Conservation (phyloP, 805 yeast species). For the Candida railenensis region DNA sequence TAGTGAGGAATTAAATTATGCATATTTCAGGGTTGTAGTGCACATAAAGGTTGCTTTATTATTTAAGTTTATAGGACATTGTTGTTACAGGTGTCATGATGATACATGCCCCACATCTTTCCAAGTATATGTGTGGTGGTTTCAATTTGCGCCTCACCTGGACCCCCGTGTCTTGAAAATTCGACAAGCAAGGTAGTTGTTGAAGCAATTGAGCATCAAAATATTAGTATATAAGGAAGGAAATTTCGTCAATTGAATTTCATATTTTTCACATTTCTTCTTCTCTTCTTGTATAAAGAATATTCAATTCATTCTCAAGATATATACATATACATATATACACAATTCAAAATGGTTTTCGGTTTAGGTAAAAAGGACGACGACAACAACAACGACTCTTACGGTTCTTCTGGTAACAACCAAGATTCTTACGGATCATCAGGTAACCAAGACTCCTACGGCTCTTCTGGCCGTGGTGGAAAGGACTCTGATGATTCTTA, state of each 20-base stretch:
- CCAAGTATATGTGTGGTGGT: not conserved
- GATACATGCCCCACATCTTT: not conserved
- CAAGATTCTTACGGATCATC: slow-evolving; percentile 10
- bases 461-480: slow-evolving; percentile 13
- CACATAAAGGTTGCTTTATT: not conserved
- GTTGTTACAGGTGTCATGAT: not conserved
- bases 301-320: too few relatives aligned
- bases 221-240: not conserved
- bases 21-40: not conserved
- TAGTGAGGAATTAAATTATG: not conserved
- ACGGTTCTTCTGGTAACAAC: slow-evolving; percentile 11
- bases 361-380: slow-evolving; percentile 30
- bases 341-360: slow-evolving; percentile 26
- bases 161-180: not conserved
- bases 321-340: not conserved
- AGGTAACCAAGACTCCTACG: slow-evolving; percentile 14
- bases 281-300: too few relatives aligned
- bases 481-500: slow-evolving; percentile 9
- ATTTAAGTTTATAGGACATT: not conserved
- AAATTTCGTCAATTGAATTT: not conserved
- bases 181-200: too few relatives aligned
- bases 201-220: not conserved
- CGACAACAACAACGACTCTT: slow-evolving; percentile 14
- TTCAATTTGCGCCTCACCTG: not conserved
- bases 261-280: not conserved